Evolutionary conservation across 2,329 filamentous ascomycete species (phyloP), one percentile per base, ranked within the genome.

Genomic region (Aspergillus aculeatus): DNA sequence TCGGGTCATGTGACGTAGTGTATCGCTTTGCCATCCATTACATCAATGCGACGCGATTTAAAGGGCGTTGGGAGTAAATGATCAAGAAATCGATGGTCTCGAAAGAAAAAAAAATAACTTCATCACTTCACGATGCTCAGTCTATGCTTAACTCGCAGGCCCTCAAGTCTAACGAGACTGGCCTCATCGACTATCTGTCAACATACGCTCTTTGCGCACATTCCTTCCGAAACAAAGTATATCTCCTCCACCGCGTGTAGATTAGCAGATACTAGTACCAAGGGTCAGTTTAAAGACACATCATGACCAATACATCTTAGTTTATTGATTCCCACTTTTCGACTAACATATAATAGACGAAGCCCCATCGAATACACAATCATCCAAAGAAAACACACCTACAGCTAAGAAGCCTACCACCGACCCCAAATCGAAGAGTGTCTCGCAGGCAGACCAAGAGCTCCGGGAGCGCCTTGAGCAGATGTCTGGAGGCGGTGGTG

Each of bases 401-500:
- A 12, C 4, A 35, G 57, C 51, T 29, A 50, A 41, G 49, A 48
- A 62, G 31, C 49, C 19, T 29, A 12, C 32, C 35, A 65, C 66
- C 16, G n/a, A 60, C 32, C 55, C 69, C 62, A 69, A 68, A 61
- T 64, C 71, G 59, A 90, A 89, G 72, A 86, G 86, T 0, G 78
- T 84, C 58, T 80, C 84, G 0, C 81, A 92, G 66, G 73, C 85
- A 1, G 90, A 93, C 68, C 84, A 85, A 62, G 89, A 92, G 65
- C 72, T 93, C 24, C 81, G 81, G 47, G 72, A 81, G 60, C 89
- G 86, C 62, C 81, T 93, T 67, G 86, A 89, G 65, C 84, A 82
- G 11, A 78, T 88, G 31, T 82, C 88, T 0, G 89, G 90, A 0
- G 89, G 88, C 47, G 89, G 89, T 4, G 89, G 90, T 9, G 84